Base-by-base conservation (phyloP, 2,329 filamentous ascomycete species). In the Colletotrichum costaricense region DNA sequence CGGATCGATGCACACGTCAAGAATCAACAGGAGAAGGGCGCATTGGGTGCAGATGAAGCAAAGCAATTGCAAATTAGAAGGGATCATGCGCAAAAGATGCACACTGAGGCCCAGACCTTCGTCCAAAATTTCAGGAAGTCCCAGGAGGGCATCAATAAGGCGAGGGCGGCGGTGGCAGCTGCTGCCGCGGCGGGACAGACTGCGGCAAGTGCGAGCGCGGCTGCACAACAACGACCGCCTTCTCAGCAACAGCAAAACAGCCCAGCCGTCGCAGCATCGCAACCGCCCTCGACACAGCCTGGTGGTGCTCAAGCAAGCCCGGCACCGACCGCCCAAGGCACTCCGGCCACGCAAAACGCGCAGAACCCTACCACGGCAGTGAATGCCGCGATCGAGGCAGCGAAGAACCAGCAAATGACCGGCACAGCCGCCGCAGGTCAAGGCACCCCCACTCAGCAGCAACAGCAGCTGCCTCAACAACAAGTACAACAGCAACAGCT, bases 101-200 rank as follows among this genome's bases (percentile, higher is more conserved):
- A 88, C 73, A 78, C 78, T 0, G 86, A 89, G 2, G 86, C 87
- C 0, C 83, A 86, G 28, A 83, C 81, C 24, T 89, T 86, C 76
- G 84, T 89, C 3, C 85, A 86, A 16, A 79, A 76, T 5, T 85
- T 89, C 55, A 82, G 88, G 4, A 85, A 86, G 67, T 83, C 86
- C 60, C 86, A 88, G 68, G 82, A 82, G 42, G 76, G 76, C 12
- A 76, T 84, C 30, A 78, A 76, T 59, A 78, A 76, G 52, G 72
- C 63, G 75, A 63, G 72, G 1, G 62, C 71, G 19, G 78, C 78
- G 63, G 79, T 76, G n/a, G 73, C 49, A 35, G 66, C 66, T 28
- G 78, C 78, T 68, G 79, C 76, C 12, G 73, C 49, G 4, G 66
- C 66, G 22, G 63, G 63, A 5, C 63, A 65, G 42, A 54, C 54